Evolutionary conservation across 495 filamentous ascomycete genomes (phyloP), one percentile per base, ranked within the genome.

Genomic region (Penicillium verhagenii): DNA sequence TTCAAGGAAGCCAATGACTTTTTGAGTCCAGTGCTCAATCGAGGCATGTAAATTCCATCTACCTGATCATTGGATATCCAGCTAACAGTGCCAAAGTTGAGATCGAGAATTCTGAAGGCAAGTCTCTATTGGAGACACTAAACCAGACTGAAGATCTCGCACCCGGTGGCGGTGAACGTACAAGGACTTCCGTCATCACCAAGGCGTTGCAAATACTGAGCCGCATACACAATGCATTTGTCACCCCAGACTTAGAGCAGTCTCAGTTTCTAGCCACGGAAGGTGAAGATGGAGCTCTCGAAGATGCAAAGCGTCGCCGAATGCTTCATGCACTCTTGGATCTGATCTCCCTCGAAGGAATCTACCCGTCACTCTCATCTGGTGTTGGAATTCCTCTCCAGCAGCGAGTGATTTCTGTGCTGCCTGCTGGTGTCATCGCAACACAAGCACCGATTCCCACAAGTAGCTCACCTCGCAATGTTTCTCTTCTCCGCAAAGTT

Each of bases 371-470:
- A 0, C 66, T 83, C 3, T 81, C 80, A 9, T 56, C 67, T 13
- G 79, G 81, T 19, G 78, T 82, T 21, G 80, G 79, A 0, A 77
- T 83, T 44, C 81, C 81, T 7, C 61, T 83, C 19, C 78, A 83
- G 57, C 69, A 79, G 47, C 68, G 81, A 51, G 73, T 82, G 2
- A 78, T 81, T 25, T 80, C 78, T 35, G 75, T 77, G 4, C 48
- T 81, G 21, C 76, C 74, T 4, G 65, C 68, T 10, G 78, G 75
- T 1, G 70, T 79, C 10, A 74, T 78, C 57, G 70, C 74, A 21
- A 76, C 73, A 45, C 72, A 75, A 25, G 47, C 60, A 16, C 51
- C 58, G 18, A 23, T 39, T 0, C 18, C 45, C 16, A 28, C 56
- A 11, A 59, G 55, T 8, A 65, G 60, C 25, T 47, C 47, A 20